These are phyloP conservation scores for Silene coronaria DNA, from an alignment of 179 eudicot species.

Conservation along the genomic window DNA sequence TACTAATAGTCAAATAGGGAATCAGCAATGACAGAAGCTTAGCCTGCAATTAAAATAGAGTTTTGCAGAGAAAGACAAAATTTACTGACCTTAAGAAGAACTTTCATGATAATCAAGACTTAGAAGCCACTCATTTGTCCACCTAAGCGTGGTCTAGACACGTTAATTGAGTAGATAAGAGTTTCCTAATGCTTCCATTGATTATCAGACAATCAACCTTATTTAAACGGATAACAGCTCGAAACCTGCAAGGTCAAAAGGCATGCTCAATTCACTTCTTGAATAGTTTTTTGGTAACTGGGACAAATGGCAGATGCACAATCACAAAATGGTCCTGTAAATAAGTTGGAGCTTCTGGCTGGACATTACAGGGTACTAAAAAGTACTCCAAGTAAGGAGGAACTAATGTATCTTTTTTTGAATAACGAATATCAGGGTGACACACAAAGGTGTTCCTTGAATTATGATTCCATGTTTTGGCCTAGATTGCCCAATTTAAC, in stretches of 20 bases:
- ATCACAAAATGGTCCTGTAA: not conserved
- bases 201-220: constrained; percentile 13
- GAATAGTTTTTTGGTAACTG: not conserved
- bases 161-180: constrained; percentile 7
- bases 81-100: constrained; percentile 29
- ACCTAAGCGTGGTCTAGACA: constrained; percentile 7
- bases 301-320: constrained; percentile 16
- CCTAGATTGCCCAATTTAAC: no score
- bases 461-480: no score
- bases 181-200: constrained; percentile 13
- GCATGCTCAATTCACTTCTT: constrained; percentile 9
- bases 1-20: constrained; percentile 7
- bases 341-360: not conserved
- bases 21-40: constrained; percentile 19
- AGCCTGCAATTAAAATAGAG: constrained; percentile 20
- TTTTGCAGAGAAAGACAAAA: constrained; percentile 9
- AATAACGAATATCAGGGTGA: not conserved
- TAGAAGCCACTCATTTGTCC: constrained; percentile 23
- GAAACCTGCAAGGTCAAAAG: constrained; percentile 18
- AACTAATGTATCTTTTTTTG: not conserved
- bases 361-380: not conserved
- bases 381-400: not conserved
- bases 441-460: not conserved
- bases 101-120: constrained; percentile 25
- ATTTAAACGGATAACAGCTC: constrained; percentile 2